Conservation (phyloP, 2,329 filamentous ascomycete species). For the Paecilomyces fulvus region DNA sequence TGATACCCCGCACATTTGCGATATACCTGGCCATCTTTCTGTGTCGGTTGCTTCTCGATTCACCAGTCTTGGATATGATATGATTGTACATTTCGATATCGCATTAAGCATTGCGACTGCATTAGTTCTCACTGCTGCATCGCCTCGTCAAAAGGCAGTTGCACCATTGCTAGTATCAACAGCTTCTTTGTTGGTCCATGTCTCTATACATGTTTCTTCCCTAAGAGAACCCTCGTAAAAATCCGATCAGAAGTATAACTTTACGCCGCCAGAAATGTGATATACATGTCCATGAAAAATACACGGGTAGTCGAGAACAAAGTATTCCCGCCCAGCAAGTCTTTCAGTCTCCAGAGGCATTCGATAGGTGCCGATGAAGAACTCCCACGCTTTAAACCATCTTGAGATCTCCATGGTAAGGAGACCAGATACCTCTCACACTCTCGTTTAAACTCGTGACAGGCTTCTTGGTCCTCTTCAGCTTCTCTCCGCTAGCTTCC, state of each 20-base stretch:
- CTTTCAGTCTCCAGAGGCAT: conserved; percentile 8
- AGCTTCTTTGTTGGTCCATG: neutral
- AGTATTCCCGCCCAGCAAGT: conserved; percentile 6
- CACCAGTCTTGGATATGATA: neutral
- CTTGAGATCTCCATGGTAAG: conserved; percentile 50
- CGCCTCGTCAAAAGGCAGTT: neutral
- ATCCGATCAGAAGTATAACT: neutral
- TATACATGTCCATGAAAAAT: neutral
- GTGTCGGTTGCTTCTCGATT: neutral
- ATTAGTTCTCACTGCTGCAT: neutral
- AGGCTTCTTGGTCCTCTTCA: conserved; percentile 48
- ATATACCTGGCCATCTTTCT: neutral
- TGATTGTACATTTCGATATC: neutral
- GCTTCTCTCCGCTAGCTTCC: conserved; percentile 40
- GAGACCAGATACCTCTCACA: conserved; percentile 58
- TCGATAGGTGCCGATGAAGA: neutral
- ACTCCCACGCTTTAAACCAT: conserved; percentile 31
- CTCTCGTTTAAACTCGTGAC: conserved; percentile 56
- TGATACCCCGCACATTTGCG: neutral
- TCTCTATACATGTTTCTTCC: neutral
- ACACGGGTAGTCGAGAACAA: neutral
- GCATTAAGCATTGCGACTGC: neutral
- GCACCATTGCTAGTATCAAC: neutral
- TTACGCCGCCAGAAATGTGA: neutral
- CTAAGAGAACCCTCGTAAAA: neutral